Conservation (phyloP, 805 yeast genomes). For the Candida cerambycidarum region DNA sequence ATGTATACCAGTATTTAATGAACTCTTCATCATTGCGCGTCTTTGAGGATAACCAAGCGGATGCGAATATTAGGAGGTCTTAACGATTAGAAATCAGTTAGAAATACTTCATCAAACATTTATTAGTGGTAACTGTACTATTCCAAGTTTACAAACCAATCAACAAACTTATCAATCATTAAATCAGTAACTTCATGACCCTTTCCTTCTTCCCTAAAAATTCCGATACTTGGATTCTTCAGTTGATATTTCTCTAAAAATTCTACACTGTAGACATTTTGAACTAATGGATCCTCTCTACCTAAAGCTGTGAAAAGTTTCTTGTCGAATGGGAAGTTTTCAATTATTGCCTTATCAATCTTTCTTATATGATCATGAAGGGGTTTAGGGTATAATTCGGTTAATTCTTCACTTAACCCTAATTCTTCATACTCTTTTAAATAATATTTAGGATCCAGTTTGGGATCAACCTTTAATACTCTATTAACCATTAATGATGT, state of each 20-base stretch:
- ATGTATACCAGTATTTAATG: slow-evolving; percentile 14
- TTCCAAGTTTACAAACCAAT: slow-evolving; percentile 26
- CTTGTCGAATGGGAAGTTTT: slow-evolving; percentile 29
- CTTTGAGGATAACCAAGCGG: neutral
- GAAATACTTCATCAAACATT: no score
- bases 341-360: slow-evolving; percentile 32
- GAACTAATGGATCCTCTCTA: slow-evolving; percentile 35
- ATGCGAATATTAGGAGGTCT: no score
- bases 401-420: slow-evolving; percentile 27
- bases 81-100: no score
- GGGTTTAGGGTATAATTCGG: slow-evolving; percentile 29
- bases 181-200: slow-evolving; percentile 36
- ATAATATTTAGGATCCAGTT: slow-evolving; percentile 14
- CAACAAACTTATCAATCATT: slow-evolving; percentile 32
- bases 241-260: slow-evolving; percentile 33
- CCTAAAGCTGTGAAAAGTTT: slow-evolving; percentile 40
- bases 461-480: slow-evolving; percentile 21
- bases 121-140: neutral
- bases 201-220: slow-evolving; percentile 27
- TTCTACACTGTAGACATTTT: slow-evolving; percentile 27
- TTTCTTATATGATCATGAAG: slow-evolving; percentile 30
- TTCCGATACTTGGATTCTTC: slow-evolving; percentile 18
- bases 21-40: slow-evolving; percentile 17
- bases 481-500: slow-evolving; percentile 45
- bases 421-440: slow-evolving; percentile 30